Evolutionary conservation across 345 rosid species (phyloP).

Genomic region (Eutrema heterophyllum): DNA sequence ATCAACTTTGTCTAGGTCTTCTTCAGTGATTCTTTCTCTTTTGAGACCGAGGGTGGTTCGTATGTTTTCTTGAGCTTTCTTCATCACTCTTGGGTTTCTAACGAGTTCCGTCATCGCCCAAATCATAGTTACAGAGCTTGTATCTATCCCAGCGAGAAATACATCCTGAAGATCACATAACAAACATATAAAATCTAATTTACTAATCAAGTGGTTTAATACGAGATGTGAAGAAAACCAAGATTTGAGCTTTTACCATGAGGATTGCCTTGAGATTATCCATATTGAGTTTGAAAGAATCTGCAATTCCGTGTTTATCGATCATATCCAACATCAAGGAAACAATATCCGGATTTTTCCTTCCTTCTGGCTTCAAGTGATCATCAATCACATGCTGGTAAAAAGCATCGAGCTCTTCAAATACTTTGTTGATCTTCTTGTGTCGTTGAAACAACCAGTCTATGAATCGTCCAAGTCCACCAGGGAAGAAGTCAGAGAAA

Average conservation of each 20-base stretch:
- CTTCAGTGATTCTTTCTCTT: constrained; percentile 36
- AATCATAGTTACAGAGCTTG: constrained; percentile 46
- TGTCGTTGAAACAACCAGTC: constrained; percentile 36
- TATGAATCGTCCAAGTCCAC: constrained; percentile 27
- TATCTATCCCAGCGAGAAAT: constrained; percentile 60
- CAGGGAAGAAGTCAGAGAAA: constrained; percentile 43
- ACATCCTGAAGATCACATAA: constrained; percentile 35
- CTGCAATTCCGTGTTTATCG: neutral
- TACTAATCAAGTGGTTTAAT: neutral
- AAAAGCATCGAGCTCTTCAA: constrained; percentile 36
- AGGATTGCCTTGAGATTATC: constrained; percentile 25
- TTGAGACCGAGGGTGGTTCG: constrained; percentile 36
- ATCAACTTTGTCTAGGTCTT: constrained; percentile 53
- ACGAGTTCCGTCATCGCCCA: constrained; percentile 65
- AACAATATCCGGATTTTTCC: constrained; percentile 30
- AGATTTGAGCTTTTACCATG: constrained; percentile 13
- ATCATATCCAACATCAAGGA: constrained; percentile 20
- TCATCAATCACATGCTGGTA: constrained; percentile 42
- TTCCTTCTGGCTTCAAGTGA: constrained; percentile 36
- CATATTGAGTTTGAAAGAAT: neutral
- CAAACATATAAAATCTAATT: neutral
- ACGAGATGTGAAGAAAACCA: neutral
- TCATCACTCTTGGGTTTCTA: constrained; percentile 51
- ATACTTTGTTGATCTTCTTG: constrained; percentile 32
- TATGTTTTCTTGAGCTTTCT: constrained; percentile 49